Conservation (phyloP, 2,329 filamentous ascomycete genomes). For the Pseudogymnoascus sp. region DNA sequence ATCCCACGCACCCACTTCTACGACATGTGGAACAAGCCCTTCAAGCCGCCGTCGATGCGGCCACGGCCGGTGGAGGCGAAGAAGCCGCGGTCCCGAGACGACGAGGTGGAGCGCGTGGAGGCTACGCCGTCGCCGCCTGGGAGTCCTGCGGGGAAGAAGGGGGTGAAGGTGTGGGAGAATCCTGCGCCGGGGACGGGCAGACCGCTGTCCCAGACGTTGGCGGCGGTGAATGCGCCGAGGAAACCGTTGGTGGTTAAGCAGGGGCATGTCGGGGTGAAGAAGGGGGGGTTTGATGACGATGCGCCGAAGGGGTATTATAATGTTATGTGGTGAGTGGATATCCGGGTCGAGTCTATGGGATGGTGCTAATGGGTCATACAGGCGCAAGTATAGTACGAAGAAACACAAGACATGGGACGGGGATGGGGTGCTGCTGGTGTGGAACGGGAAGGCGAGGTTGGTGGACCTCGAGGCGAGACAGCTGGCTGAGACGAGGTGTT, state of each 20-base stretch:
- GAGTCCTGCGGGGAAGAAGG: background rate
- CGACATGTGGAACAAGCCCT: constrained; percentile 4
- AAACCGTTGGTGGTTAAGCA: constrained; percentile 23
- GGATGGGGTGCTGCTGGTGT: constrained; percentile 54
- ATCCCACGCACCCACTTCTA: background rate
- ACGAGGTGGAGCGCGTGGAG: background rate
- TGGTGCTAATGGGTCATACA: constrained; percentile 20
- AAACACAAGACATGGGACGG: constrained; percentile 75
- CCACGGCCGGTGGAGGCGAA: background rate
- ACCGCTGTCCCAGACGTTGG: constrained; percentile 8
- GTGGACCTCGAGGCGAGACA: constrained; percentile 55
- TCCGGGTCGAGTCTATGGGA: background rate
- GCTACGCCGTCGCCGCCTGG: background rate
- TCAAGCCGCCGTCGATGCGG: background rate
- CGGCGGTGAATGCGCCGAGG: constrained; percentile 20
- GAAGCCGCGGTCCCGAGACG: background rate
- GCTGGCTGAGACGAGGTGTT: constrained; percentile 49
- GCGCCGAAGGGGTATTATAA: constrained; percentile 23
- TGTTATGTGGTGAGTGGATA: constrained; percentile 24
- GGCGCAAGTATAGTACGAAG: constrained; percentile 61
- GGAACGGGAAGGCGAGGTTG: constrained; percentile 48
- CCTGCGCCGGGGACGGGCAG: background rate
- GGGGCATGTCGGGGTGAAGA: background rate
- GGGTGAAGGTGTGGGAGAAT: background rate
- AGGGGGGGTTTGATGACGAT: constrained; percentile 13